Percentiles rank a stretch among this genome's conserved stretches.
These are phyloP conservation scores for Phytophthora citricola DNA, from an alignment of 352 stramenopile species.

Conservation along the genomic window DNA sequence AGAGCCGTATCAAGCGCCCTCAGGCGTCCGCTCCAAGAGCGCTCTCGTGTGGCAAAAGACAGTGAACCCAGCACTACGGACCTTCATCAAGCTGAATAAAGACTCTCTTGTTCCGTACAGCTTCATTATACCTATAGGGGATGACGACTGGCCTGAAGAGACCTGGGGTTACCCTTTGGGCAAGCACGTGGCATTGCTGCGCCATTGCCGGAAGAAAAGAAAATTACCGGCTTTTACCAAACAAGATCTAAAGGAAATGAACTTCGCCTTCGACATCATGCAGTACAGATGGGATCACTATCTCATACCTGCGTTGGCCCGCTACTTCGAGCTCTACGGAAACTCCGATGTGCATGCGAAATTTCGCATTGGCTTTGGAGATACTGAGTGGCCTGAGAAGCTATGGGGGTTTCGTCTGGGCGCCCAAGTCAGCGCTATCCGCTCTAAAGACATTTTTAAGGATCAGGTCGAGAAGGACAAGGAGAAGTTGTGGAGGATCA, in stretches of 20 bases:
- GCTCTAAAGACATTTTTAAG: background rate
- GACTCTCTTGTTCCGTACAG: constrained; percentile 5
- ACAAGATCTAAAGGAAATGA: constrained; percentile 30
- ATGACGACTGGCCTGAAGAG: constrained; percentile 7
- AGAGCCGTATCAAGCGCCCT: background rate
- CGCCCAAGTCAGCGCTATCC: background rate
- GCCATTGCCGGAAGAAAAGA: constrained; percentile 3
- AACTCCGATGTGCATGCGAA: background rate
- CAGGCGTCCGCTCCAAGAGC: no score
- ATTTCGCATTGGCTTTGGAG: background rate
- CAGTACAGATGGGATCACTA: constrained; percentile 34
- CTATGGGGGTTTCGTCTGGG: background rate
- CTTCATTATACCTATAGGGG: background rate
- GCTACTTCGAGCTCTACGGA: constrained; percentile 34
- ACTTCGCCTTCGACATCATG: constrained; percentile 32
- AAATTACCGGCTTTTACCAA: background rate
- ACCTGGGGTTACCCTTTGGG: background rate
- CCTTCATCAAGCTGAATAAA: constrained; percentile 3
- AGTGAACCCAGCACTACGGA: background rate
- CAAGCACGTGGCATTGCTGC: background rate
- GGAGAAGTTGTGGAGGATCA: background rate
- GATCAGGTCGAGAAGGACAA: no score
- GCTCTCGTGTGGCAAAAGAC: constrained; percentile 1
- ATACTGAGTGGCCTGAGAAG: background rate
- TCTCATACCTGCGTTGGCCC: constrained; percentile 40